A percentile compares a stretch with the other conserved stretches of the same genome.
Conservation (phyloP, 1,284 basidiomycete genomes). For the Papiliotrema nemorosa region DNA sequence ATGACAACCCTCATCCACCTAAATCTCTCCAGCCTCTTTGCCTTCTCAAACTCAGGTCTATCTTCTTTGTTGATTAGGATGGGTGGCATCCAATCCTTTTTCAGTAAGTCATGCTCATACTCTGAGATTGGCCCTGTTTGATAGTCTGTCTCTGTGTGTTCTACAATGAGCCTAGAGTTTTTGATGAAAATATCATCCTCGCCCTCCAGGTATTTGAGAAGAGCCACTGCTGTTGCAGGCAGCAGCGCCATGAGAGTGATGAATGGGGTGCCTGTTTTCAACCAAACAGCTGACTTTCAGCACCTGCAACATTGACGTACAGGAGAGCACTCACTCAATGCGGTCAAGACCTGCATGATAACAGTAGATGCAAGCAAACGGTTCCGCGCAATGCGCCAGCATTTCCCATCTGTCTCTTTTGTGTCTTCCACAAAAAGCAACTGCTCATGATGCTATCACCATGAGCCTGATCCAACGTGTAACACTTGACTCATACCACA, state of each 20-base stretch:
- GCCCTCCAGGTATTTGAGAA: conserved; percentile 4
- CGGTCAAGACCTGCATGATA: conserved; percentile 36
- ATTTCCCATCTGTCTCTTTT: conserved; percentile 35
- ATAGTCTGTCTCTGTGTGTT: background rate
- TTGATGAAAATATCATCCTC: background rate
- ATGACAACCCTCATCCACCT: background rate
- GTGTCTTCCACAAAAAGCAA: conserved; percentile 32
- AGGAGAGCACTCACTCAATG: conserved; percentile 24
- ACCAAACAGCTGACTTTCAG: conserved; percentile 7
- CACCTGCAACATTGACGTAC: background rate
- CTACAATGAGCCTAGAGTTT: background rate
- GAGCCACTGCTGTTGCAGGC: background rate
- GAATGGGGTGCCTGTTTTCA: conserved; percentile 8
- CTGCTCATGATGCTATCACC: conserved; percentile 24
- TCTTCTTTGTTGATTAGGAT: conserved; percentile 3
- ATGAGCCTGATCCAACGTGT: background rate
- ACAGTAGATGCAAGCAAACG: conserved; percentile 24
- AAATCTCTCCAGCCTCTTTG: background rate
- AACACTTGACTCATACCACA: conserved; percentile 18
- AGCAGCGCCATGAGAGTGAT: conserved; percentile 5
- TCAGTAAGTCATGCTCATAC: conserved; percentile 11
- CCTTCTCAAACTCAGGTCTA: background rate
- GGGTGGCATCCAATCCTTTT: conserved; percentile 9
- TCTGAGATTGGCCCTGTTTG: background rate
- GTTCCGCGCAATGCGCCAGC: conserved; percentile 33